Base-by-base conservation (phyloP, 169 alveolate genomes). In the Fabrea salina region DNA sequence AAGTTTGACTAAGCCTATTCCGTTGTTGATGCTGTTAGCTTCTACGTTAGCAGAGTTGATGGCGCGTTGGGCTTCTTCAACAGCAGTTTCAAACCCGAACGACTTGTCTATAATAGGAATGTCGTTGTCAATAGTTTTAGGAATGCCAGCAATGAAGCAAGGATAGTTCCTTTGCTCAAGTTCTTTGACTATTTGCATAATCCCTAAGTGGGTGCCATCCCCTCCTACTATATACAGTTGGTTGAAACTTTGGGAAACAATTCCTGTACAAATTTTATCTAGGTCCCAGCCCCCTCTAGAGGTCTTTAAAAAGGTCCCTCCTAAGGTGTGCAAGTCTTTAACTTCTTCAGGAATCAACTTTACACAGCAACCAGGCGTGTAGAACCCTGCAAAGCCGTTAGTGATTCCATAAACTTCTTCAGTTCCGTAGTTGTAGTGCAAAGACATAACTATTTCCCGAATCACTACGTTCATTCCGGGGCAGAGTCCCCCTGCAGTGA, bases 51-150 rank as follows among this genome's bases (percentile, higher is more conserved):
- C 97, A 22, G 95, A 87, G 16, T 82, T 78, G 37, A 94, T 94
- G 41, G 95, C 93, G 39, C 86, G 79, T 40, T 86, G 89, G 40
- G 94, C 91, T 47, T 84, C 95, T 43, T 88, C 94, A 16, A 91
- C 91, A 5, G 95, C 91, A n/a, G 96, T 90, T 66, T 86, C 91
- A 67, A 89, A 92, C 44, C 97, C 97, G 75, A 94, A 94, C 19
- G 93, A 86, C 54, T 90, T 83, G 83, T 95, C 98, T 41, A 95
- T 90, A 25, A 95, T 84, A 5, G 96, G 95, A 83, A 95, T 91
- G 86, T 95, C 98, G 76, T 95, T 95, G 80, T 95, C 98, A 39
- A 95, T 95, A 13, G 96, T 95, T 83, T 95, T 95, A 1, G 98
- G 98, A n/a, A 95, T 90, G 44, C 98, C 97, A 3, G 81, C 91